phyloP scores from a whole-genome alignment of 2,329 filamentous ascomycete genomes.

The Scedosporium minutisporum region DNA sequence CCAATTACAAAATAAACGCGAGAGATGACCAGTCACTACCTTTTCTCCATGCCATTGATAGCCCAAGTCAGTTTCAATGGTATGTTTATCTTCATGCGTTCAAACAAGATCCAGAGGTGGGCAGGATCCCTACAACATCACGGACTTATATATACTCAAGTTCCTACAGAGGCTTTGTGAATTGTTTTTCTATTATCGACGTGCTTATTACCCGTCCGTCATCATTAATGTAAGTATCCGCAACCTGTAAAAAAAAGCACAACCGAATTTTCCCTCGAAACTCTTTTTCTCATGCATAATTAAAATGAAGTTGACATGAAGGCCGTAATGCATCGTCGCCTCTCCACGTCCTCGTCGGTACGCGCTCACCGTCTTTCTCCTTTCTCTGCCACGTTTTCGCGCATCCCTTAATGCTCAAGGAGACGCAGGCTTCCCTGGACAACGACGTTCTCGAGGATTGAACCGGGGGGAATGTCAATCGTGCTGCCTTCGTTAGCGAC shows the following conservation, averaged over 20 bases:
- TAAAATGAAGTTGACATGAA: background rate
- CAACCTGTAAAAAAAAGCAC: background rate
- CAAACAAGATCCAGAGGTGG: no score
- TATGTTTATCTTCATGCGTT: no score
- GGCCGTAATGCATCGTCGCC: background rate
- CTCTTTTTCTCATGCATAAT: background rate
- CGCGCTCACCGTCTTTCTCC: background rate
- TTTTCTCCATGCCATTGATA: background rate
- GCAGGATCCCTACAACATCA: background rate
- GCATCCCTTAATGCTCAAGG: constrained; percentile 47
- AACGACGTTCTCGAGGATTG: constrained; percentile 95
- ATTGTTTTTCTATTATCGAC: background rate
- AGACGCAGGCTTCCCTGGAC: constrained; percentile 89
- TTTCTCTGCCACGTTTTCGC: background rate
- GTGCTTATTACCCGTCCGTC: background rate
- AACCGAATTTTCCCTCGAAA: background rate
- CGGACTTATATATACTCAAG: background rate
- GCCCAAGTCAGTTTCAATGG: background rate
- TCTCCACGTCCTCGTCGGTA: background rate
- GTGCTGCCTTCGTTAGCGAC: constrained; percentile 96
- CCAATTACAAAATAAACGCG: background rate
- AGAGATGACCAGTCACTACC: background rate
- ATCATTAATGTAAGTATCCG: background rate
- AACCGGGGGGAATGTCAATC: constrained; percentile 94
- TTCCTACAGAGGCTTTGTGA: background rate